Conservation (phyloP, 2,329 filamentous ascomycete species). For the Trichophyton benhamiae region DNA sequence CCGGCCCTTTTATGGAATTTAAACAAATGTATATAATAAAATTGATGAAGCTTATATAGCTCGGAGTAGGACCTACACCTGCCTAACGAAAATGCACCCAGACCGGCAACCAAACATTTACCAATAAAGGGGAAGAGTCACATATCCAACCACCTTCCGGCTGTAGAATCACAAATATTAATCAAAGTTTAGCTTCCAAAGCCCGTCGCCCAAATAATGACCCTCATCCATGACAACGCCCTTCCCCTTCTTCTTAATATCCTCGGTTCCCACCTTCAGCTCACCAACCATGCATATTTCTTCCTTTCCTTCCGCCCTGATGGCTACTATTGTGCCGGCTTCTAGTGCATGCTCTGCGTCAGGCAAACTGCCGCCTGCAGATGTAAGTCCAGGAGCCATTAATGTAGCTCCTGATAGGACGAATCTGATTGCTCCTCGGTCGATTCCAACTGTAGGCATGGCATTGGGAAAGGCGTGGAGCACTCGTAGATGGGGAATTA, state of each 20-base stretch:
- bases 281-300: conserved; percentile 80
- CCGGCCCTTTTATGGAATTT: not conserved
- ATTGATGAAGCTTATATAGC: conserved; percentile 1
- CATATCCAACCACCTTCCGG: not conserved
- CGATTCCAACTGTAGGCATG: conserved; percentile 77
- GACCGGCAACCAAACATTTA: not conserved
- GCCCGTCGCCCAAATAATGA: conserved; percentile 84
- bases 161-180: conserved; percentile 17
- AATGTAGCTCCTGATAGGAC: conserved; percentile 85
- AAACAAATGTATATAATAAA: not conserved
- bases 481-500: conserved; percentile 78
- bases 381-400: conserved; percentile 91
- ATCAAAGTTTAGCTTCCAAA: conserved; percentile 63
- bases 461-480: conserved; percentile 80
- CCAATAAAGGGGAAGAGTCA: not conserved
- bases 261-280: conserved; percentile 71
- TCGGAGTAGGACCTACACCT: not conserved
- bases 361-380: conserved; percentile 66
- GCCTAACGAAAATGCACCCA: not conserved
- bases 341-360: conserved; percentile 50
- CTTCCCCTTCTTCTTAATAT: conserved; percentile 90
- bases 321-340: conserved; percentile 72
- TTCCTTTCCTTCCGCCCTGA: conserved; percentile 86
- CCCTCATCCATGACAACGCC: conserved; percentile 86
- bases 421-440: conserved; percentile 92